These are phyloP conservation scores for Sorghum bicolor DNA, from an alignment of 176 grass and related monocot species.

Conservation along the genomic window DNA sequence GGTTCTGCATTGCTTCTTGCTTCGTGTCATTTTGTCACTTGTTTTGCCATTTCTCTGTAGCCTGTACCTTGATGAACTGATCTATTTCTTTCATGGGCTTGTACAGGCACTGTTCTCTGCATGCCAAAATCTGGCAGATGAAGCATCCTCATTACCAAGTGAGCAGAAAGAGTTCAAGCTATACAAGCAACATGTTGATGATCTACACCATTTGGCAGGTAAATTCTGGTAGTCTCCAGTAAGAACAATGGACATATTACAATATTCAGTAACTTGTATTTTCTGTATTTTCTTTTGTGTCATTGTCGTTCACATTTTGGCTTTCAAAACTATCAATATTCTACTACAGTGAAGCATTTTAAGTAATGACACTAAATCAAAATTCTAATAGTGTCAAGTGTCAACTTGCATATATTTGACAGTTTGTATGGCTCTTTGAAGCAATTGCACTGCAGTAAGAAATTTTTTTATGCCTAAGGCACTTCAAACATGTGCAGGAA, in stretches of 20 bases:
- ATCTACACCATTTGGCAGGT: constrained; percentile 67
- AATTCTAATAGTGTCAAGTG: not conserved
- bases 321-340: constrained; percentile 1
- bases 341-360: too few species aligned
- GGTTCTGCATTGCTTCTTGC: constrained; percentile 34
- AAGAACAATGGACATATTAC: not conserved
- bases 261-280: not conserved
- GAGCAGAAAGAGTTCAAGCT: constrained; percentile 51
- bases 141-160: constrained; percentile 30
- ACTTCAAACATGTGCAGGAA: constrained; percentile 39
- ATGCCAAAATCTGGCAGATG: constrained; percentile 60
- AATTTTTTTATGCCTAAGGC: not conserved
- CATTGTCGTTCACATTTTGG: not conserved
- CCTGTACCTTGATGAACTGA: not conserved
- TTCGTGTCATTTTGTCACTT: not conserved
- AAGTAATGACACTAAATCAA: not conserved
- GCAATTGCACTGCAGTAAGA: not conserved
- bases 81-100: not conserved
- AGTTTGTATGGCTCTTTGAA: not conserved
- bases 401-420: not conserved
- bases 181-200: constrained; percentile 49
- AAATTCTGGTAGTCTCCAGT: not conserved
- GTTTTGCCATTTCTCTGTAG: not conserved
- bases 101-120: constrained; percentile 72
- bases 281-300: not conserved